Evolutionary conservation across 2,329 filamentous ascomycete genomes (phyloP).

Genomic region (Tolypocladium tropicale): DNA sequence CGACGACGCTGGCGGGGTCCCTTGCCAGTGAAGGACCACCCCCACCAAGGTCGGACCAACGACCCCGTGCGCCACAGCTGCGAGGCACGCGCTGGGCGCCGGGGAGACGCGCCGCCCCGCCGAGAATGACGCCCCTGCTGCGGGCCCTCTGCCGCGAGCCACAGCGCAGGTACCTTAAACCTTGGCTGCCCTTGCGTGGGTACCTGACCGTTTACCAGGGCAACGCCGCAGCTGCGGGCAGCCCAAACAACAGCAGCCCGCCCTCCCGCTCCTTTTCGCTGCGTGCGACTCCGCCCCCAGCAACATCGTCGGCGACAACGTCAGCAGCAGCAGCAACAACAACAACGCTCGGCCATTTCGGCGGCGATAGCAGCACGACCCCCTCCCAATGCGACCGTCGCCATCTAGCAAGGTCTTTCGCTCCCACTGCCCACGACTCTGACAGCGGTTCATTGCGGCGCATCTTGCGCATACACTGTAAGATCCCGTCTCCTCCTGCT

Average conservation of each 20-base stretch:
- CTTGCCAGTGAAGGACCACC: too few relatives aligned
- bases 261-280: neutral
- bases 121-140: neutral
- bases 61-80: neutral
- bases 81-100: neutral
- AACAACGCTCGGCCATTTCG: neutral
- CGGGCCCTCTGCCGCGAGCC: neutral
- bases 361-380: neutral
- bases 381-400: neutral
- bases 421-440: slow-evolving; percentile 5
- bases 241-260: neutral
- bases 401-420: neutral
- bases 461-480: neutral
- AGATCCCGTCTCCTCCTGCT: neutral
- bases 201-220: neutral
- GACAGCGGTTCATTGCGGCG: slow-evolving; percentile 2
- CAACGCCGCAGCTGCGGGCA: neutral
- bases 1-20: too few relatives aligned
- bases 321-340: neutral
- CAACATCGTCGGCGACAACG: neutral
- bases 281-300: neutral
- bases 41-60: neutral
- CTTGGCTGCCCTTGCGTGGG: too few relatives aligned
- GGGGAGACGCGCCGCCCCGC: neutral
- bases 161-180: too few relatives aligned